Evolutionary conservation across 768 basidiomycete species (phyloP), one percentile per base, ranked within the genome.

Genomic region (Suillus luteus): DNA sequence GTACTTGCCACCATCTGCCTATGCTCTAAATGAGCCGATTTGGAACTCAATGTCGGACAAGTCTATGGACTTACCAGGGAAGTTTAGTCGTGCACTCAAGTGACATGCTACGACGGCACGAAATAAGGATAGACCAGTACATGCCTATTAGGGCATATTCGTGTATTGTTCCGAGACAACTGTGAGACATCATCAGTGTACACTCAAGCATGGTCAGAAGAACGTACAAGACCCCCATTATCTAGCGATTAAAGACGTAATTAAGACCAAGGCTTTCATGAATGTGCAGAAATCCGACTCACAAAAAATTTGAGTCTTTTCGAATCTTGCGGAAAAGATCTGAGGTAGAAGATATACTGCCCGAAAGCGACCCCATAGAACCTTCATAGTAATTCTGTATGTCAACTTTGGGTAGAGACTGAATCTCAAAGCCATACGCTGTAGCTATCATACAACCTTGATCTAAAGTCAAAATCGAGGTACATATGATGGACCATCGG

Each of bases 331-430:
- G 70, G 70, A 65, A 72, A 72, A 0, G 60, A 49, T 51, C 41
- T 44, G 14, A 66, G 15, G 51, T 72, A 72, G 46, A 67, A 69
- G 10, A 64, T 37, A 60, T 64, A 63, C 64, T 72, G 71, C 22
- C 69, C 58, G 27, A 69, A 9, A 15, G 62, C 62, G 5, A 60
- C 63, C 1, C 71, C 71, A 35, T 72, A 69, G 38, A 72, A 60
- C 11, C 71, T 72, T 37, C 12, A 5, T n/a, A n/a, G n/a, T n/a
- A 41, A 62, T 37, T 14, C 38, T 37, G 22, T 14, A 15, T 6
- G 9, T 15, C 38, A 58, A 38, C 3, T n/a, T 54, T n/a, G 33
- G 3, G n/a, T 22, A 17, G 19, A 12, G 19, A 41, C 35, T 17
- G 27, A 40, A 57, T 27, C 22, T 17, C 24, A 52, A 40, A 27